phyloP scores from a whole-genome alignment of 495 filamentous ascomycete genomes.

The Opeltia flavorubescens region DNA sequence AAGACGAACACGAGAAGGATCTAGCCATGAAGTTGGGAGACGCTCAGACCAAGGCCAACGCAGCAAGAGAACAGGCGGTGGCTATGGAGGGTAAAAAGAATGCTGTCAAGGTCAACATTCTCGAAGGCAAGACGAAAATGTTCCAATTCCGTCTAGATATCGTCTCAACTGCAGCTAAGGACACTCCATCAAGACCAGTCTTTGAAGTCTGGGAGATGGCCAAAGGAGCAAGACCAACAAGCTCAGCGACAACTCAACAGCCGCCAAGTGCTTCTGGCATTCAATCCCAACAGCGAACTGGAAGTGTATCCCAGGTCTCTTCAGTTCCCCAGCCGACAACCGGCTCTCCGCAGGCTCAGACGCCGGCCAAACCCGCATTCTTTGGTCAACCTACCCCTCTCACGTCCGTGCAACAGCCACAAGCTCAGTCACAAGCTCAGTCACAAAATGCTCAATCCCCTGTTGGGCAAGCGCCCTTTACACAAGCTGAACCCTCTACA shows the following conservation, averaged over 20 bases:
- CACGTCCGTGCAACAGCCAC: conserved; percentile 1
- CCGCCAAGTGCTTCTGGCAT: background rate
- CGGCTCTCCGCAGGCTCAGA: background rate
- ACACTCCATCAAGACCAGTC: conserved; percentile 73
- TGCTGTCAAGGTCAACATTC: conserved; percentile 59
- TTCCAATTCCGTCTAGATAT: conserved; percentile 59
- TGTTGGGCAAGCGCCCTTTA: conserved; percentile 1
- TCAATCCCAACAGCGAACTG: conserved; percentile 4
- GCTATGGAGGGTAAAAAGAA: conserved; percentile 30
- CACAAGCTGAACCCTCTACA: conserved; percentile 13
- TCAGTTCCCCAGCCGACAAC: conserved; percentile 1
- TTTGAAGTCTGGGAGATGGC: conserved; percentile 73
- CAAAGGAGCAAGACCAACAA: conserved; percentile 50
- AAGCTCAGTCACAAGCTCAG: background rate
- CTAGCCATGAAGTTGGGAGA: conserved; percentile 45
- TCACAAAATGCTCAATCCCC: background rate
- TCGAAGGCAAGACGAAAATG: conserved; percentile 50
- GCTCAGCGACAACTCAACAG: conserved; percentile 26
- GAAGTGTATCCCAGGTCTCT: conserved; percentile 2
- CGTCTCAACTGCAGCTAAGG: conserved; percentile 61
- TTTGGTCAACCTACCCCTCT: conserved; percentile 1
- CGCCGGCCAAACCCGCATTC: background rate
- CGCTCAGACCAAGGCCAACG: conserved; percentile 28
- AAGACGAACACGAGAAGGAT: conserved; percentile 27
- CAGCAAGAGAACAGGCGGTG: conserved; percentile 35